Evolutionary conservation across 495 filamentous ascomycete genomes (phyloP).

Genomic region (Annulohypoxylon nitens): DNA sequence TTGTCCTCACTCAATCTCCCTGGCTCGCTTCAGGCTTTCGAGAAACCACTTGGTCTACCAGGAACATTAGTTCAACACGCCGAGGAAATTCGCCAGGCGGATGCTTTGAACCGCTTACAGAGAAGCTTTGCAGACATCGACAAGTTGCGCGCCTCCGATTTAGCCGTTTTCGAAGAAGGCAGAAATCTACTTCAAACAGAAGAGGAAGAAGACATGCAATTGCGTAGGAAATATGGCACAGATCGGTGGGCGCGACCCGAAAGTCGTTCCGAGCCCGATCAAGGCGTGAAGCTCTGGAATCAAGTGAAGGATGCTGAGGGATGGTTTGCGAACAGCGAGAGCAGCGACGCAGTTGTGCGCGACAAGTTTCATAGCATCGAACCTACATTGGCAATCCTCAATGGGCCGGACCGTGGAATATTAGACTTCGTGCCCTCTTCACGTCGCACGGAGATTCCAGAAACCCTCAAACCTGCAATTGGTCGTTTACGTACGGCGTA

Average conservation of each 20-base stretch:
- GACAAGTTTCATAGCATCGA: slow-evolving; percentile 83
- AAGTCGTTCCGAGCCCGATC: slow-evolving; percentile 69
- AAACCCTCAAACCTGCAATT: slow-evolving; percentile 82
- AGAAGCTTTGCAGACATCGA: slow-evolving; percentile 86
- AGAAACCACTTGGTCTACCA: slow-evolving; percentile 94
- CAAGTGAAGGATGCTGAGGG: slow-evolving; percentile 84
- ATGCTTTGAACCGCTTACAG: slow-evolving; percentile 79
- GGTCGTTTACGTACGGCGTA: slow-evolving; percentile 78
- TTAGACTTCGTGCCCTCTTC: slow-evolving; percentile 92
- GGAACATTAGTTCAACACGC: slow-evolving; percentile 87
- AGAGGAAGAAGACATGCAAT: slow-evolving; percentile 81
- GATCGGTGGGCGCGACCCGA: slow-evolving; percentile 82
- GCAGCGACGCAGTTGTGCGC: slow-evolving; percentile 83
- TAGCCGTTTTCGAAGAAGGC: slow-evolving; percentile 83
- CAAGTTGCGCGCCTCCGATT: slow-evolving; percentile 83
- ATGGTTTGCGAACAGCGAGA: slow-evolving; percentile 87
- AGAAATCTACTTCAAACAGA: slow-evolving; percentile 81
- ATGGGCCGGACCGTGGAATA: slow-evolving; percentile 80
- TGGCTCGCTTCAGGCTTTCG: slow-evolving; percentile 91
- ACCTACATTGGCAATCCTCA: slow-evolving; percentile 77
- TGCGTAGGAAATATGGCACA: slow-evolving; percentile 86
- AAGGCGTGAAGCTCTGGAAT: slow-evolving; percentile 79
- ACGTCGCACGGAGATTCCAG: slow-evolving; percentile 79
- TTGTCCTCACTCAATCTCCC: slow-evolving; percentile 89
- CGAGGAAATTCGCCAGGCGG: slow-evolving; percentile 94